These are phyloP conservation scores for Marasmius tenuissimus DNA, from an alignment of 1,284 basidiomycete species.

Conservation along the genomic window DNA sequence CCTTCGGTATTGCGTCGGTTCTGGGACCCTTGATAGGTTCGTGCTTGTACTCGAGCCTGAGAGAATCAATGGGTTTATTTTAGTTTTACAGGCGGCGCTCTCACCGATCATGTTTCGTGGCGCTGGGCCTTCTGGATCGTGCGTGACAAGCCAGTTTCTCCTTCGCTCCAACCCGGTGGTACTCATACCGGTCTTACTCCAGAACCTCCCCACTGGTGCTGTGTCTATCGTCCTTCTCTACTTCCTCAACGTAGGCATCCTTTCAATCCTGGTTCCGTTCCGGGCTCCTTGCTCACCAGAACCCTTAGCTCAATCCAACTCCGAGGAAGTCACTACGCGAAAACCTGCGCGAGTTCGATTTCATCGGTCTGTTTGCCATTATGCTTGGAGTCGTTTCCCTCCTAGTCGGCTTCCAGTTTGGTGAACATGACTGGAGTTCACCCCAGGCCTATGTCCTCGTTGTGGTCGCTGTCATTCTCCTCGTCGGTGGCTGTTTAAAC, in stretches of 20 bases:
- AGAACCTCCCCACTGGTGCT: conserved; percentile 41
- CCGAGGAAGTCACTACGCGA: conserved; percentile 36
- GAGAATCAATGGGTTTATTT: neutral
- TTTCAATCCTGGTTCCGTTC: neutral
- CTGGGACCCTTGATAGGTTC: conserved; percentile 4
- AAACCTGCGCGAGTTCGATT: conserved; percentile 50
- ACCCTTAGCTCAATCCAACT: conserved; percentile 54
- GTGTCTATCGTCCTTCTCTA: conserved; percentile 43
- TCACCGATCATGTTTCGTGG: conserved; percentile 6
- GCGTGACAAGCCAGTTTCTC: conserved; percentile 9
- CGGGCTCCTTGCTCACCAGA: neutral
- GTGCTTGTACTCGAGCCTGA: neutral
- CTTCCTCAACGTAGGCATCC: conserved; percentile 25
- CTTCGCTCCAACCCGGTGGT: neutral
- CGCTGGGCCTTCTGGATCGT: conserved; percentile 11
- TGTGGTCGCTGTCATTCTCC: neutral
- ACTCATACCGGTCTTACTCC: conserved; percentile 9
- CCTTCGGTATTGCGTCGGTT: conserved; percentile 3
- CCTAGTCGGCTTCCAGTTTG: conserved; percentile 57
- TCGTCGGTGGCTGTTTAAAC: neutral
- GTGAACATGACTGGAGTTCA: neutral
- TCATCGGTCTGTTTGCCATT: conserved; percentile 50
- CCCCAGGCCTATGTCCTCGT: neutral
- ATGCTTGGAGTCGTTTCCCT: conserved; percentile 55
- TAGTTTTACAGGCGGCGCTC: neutral